phyloP scores from a whole-genome alignment of 768 basidiomycete species.

The Peribolospora baueri region DNA sequence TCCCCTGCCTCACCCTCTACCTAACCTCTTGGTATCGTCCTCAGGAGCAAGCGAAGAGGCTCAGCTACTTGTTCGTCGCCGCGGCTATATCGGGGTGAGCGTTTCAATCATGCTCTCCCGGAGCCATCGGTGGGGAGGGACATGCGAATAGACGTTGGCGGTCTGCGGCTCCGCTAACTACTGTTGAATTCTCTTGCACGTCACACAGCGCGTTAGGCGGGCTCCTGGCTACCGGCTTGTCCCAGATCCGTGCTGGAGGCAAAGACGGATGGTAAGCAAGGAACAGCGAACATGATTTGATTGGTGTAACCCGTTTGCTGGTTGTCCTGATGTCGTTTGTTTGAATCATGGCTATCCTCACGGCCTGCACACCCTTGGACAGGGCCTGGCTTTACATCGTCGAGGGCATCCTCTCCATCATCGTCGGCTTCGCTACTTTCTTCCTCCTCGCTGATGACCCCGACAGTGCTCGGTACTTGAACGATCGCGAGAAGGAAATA shows the following conservation, averaged over 20 bases:
- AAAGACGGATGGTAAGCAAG: constrained; percentile 2
- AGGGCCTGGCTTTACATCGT: not conserved
- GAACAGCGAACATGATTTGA: constrained; percentile 2
- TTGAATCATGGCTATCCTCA: not conserved
- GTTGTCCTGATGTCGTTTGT: not conserved
- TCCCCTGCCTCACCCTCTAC: constrained; percentile 5
- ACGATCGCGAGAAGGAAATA: constrained; percentile 3
- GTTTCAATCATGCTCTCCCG: not conserved
- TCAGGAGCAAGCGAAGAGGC: constrained; percentile 3
- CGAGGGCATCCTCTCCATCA: constrained; percentile 4
- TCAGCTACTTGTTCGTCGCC: constrained; percentile 9
- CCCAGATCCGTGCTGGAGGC: too few species aligned
- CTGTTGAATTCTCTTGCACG: not conserved
- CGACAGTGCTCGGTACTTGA: constrained; percentile 2
- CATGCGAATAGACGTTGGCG: too few species aligned
- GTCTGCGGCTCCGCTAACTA: not conserved
- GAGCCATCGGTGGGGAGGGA: too few species aligned
- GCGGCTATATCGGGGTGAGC: constrained; percentile 4
- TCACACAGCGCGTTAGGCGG: constrained; percentile 1
- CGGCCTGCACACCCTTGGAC: not conserved
- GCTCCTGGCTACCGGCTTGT: not conserved
- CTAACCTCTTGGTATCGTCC: constrained; percentile 1
- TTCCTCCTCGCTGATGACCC: constrained; percentile 5
- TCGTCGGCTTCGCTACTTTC: not conserved
- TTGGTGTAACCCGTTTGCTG: not conserved